Percentiles rank a stretch among this genome's conserved stretches.
phyloP scores from a whole-genome alignment of 1,284 basidiomycete species.

The Coniophora puteana region DNA sequence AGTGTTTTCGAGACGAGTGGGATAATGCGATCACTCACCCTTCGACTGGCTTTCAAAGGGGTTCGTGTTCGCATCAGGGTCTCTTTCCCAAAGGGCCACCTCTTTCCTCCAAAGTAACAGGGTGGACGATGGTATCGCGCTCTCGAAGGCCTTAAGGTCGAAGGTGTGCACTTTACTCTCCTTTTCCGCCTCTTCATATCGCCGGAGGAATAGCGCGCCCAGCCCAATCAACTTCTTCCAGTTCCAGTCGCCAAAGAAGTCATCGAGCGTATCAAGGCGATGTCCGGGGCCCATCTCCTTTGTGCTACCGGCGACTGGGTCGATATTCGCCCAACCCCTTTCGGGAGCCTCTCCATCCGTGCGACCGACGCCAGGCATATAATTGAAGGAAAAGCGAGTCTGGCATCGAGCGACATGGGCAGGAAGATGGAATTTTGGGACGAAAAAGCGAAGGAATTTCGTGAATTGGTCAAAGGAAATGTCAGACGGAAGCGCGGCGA shows the following conservation, averaged over 20 bases:
- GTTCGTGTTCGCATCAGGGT: neutral
- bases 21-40: neutral
- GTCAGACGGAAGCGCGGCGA: neutral
- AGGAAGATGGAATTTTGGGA: conserved; percentile 19
- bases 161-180: neutral
- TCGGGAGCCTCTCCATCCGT: conserved; percentile 19
- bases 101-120: neutral
- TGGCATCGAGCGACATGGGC: conserved; percentile 16
- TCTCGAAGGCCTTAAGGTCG: neutral
- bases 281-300: conserved; percentile 18
- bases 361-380: conserved; percentile 9
- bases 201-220: neutral
- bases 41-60: neutral
- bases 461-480: neutral
- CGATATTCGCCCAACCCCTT: conserved; percentile 13
- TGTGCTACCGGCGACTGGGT: conserved; percentile 10
- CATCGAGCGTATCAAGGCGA: conserved; percentile 11
- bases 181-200: neutral
- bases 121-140: neutral
- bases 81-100: neutral
- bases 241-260: conserved; percentile 1
- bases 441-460: neutral
- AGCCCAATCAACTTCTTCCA: conserved; percentile 2
- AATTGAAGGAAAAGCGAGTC: conserved; percentile 15
- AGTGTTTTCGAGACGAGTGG: neutral